A percentile compares a stretch with the other conserved stretches of the same genome.
phyloP scores from a whole-genome alignment of 192 early-diverging fungal species.

The Coemansia guatemalensis region DNA sequence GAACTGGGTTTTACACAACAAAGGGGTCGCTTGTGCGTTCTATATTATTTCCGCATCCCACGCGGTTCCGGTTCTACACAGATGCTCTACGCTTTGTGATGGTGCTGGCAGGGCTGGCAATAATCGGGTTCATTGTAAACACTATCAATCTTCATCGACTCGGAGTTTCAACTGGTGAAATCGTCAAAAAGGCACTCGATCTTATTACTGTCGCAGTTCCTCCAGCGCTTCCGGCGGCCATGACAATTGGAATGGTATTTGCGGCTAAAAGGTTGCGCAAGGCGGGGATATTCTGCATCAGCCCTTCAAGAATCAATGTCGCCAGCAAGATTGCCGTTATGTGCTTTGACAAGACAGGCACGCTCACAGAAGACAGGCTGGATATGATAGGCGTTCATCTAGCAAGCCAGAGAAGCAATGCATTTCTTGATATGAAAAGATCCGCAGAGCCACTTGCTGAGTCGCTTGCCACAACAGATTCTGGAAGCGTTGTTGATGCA shows the following conservation, averaged over 20 bases:
- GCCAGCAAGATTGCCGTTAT: slow-evolving; percentile 92
- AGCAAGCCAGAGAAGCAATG: slow-evolving; percentile 25
- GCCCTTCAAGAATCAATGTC: slow-evolving; percentile 91
- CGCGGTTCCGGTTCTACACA: slow-evolving; percentile 89
- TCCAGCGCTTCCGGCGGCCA: slow-evolving; percentile 93
- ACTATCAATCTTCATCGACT: slow-evolving; percentile 81
- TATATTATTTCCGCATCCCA: slow-evolving; percentile 94
- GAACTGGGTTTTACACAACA: slow-evolving; percentile 93
- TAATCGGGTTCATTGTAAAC: slow-evolving; percentile 78
- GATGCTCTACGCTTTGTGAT: slow-evolving; percentile 95
- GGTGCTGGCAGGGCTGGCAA: slow-evolving; percentile 78
- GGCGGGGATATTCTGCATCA: slow-evolving; percentile 85
- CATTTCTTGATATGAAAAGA: slow-evolving; percentile 41
- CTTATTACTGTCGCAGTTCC: slow-evolving; percentile 96
- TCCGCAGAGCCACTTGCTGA: slow-evolving; percentile 4
- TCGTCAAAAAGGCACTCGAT: slow-evolving; percentile 86
- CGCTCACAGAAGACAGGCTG: slow-evolving; percentile 91
- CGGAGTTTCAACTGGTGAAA: slow-evolving; percentile 66
- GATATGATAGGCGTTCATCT: slow-evolving; percentile 84
- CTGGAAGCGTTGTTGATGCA: background rate
- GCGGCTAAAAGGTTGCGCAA: slow-evolving; percentile 81
- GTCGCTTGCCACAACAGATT: background rate
- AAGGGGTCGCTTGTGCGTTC: slow-evolving; percentile 92
- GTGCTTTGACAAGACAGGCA: slow-evolving; percentile 99
- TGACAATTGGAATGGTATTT: slow-evolving; percentile 96